phyloP scores from a whole-genome alignment of 805 yeast species.

The Isabelozyma heimii region DNA sequence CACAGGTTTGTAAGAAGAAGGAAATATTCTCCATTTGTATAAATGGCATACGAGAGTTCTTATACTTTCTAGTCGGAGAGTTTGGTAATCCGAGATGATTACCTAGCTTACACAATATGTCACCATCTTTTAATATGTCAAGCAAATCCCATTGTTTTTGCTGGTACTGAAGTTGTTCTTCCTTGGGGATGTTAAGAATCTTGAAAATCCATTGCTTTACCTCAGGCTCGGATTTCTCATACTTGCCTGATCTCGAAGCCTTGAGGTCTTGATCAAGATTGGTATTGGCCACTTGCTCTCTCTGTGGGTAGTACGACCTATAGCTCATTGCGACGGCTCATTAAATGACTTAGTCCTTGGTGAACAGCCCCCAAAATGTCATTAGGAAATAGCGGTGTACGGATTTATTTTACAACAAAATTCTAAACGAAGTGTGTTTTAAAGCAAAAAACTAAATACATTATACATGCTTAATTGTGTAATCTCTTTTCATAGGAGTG shows the following conservation, averaged over 20 bases:
- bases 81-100: constrained; percentile 17
- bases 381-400: neutral
- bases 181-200: constrained; percentile 17
- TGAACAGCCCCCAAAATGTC: neutral
- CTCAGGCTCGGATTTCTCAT: constrained; percentile 35
- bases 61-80: constrained; percentile 45
- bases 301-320: neutral
- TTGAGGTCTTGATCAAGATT: constrained; percentile 64
- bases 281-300: constrained; percentile 29
- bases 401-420: too few species aligned
- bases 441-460: neutral
- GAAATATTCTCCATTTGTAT: constrained; percentile 81
- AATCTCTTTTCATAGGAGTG: constrained; percentile 97
- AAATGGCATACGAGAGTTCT: constrained; percentile 70
- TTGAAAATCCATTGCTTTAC: constrained; percentile 56
- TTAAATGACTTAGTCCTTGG: neutral
- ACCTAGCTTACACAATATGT: constrained; percentile 34
- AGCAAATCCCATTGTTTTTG: constrained; percentile 42
- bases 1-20: constrained; percentile 62
- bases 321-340: constrained; percentile 1
- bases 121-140: constrained; percentile 61
- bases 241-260: constrained; percentile 51
- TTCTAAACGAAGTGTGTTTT: too few species aligned
- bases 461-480: constrained; percentile 57
- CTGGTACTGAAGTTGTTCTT: constrained; percentile 14